Evolutionary conservation across 257 asterid species (phyloP).

Genomic region (Craterostigma plantagineum): DNA sequence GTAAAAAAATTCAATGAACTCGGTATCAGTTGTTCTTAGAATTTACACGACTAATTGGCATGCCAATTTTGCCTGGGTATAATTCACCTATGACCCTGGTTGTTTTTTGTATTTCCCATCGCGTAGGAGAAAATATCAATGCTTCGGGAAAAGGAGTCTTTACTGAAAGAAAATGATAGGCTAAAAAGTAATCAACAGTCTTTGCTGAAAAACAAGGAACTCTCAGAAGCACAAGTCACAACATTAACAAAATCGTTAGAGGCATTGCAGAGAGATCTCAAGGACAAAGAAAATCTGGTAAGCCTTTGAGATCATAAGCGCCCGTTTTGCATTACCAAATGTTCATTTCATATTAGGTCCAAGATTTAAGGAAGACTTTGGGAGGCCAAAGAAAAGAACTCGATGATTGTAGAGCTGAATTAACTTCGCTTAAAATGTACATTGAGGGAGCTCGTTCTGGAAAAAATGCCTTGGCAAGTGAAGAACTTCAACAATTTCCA

Average conservation of each 20-base stretch:
- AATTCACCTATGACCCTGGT: conserved; percentile 9
- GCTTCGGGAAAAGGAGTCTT: conserved; percentile 52
- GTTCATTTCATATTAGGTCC: conserved; percentile 37
- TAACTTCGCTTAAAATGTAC: conserved; percentile 79
- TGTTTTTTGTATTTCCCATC: conserved; percentile 5
- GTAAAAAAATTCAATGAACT: too few relatives aligned
- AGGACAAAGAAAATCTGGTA: conserved; percentile 73
- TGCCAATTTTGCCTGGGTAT: neutral
- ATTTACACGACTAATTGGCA: too few relatives aligned
- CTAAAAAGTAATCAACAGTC: conserved; percentile 41
- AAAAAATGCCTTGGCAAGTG: conserved; percentile 17
- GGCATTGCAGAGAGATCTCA: conserved; percentile 68
- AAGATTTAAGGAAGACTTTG: conserved; percentile 52
- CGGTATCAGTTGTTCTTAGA: too few relatives aligned
- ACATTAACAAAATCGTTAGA: conserved; percentile 65
- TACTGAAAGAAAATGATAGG: conserved; percentile 56
- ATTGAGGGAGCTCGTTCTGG: conserved; percentile 63
- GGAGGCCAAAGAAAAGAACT: conserved; percentile 59
- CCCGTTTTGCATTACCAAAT: conserved; percentile 6
- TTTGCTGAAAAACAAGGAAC: conserved; percentile 53
- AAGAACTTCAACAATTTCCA: conserved; percentile 23
- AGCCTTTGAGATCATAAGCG: conserved; percentile 5
- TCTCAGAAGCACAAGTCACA: conserved; percentile 43
- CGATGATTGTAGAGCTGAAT: conserved; percentile 90
- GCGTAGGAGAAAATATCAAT: conserved; percentile 74